Base-by-base conservation (phyloP, 768 basidiomycete species). In the Lactarius deliciosus region DNA sequence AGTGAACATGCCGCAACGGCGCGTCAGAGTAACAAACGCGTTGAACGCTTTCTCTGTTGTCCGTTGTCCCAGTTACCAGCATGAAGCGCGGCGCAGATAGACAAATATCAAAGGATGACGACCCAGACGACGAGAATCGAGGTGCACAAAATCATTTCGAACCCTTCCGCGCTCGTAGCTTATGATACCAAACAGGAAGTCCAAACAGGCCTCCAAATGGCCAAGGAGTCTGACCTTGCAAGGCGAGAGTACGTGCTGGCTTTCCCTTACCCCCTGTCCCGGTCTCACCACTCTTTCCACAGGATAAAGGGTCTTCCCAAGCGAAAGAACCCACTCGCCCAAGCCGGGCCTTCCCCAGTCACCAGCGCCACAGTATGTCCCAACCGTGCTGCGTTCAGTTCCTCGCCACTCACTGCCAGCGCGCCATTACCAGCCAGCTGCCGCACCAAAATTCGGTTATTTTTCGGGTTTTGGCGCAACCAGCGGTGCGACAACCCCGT, bases 11-110 rank as follows among this genome's bases (percentile, higher is more conserved):
- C 64, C 13, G 53, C 18, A 8, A 9, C 34, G 43, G 64, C 64
- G 54, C 64, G 58, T 65, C 58, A 41, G 15, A 34, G 25, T 40
- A 5, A 7, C 7, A 10, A 40, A 38, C 64, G 64, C 64, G 64
- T 64, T 22, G 36, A 54, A 34, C 36, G 55, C 58, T 36, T 57
- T 20, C 32, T 58, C 16, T 57, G 10, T 40, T 32, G 36, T 58
- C 45, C 57, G 32, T 30, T 57, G 36, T 47, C 30, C 45, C 20
- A 34, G 64, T 58, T 60, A 53, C 66, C 74, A 13, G 20, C 1
- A 88, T 91, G 88, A 92, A 92, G 77, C 84, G 91, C 74, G 83
- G 81, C 63, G 91, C 91, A 74, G 91, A 92, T 60, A 83, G 77
- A 67, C 88, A 93, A 71, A 73, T 93, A 40, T 80, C 81, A 13